Evolutionary conservation across 75 land plant species (phyloP), one percentile per base, ranked within the genome.

Genomic region (Selaginella moellendorffii): DNA sequence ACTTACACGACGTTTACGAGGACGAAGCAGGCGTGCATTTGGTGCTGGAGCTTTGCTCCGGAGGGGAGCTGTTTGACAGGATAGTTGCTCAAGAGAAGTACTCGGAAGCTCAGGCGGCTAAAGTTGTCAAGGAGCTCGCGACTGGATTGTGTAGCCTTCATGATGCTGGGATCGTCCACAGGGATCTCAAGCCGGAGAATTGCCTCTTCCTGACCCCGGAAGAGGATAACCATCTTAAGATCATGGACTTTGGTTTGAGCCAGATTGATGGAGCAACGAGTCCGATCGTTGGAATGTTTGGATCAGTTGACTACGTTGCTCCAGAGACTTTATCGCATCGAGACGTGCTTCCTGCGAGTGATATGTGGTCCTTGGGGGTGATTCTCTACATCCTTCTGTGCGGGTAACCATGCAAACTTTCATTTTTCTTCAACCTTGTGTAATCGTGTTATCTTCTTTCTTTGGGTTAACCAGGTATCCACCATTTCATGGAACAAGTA

Each of bases 331-430:
- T 81, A 23, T 61, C 74, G 24, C 53, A 53, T 24, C 63, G 36
- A 0, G 66, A n/a, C 25, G 42, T 81, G 0, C 68, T 78, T 19
- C 24, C 75, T 14, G 73, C 70, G 0, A 81, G 70, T 59, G 83
- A 81, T 75, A 77, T 81, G 77, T 81, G 83, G 83, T 81, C 83
- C 23, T 54, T 81, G 52, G 83, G 83, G 9, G 83, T 81, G 18
- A 81, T 81, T 51, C 59, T 81, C 14, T 81, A 81, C 61, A 81
- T 81, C 29, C 70, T 81, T 14, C 77, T 81, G 14, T 81, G 80
- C n/a, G 83, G 83, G 83, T 81, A 67, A 36, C 74, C 23, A 8
- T 1, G 27, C 46, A 0, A 2, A 24, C 5, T 65, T 20, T 19
- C 36, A 20, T 18, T 9, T 10, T 5, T 36, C 1, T 29, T 36